Base-by-base conservation (phyloP, 495 filamentous ascomycete species). In the Penicillium ochrochloron region DNA sequence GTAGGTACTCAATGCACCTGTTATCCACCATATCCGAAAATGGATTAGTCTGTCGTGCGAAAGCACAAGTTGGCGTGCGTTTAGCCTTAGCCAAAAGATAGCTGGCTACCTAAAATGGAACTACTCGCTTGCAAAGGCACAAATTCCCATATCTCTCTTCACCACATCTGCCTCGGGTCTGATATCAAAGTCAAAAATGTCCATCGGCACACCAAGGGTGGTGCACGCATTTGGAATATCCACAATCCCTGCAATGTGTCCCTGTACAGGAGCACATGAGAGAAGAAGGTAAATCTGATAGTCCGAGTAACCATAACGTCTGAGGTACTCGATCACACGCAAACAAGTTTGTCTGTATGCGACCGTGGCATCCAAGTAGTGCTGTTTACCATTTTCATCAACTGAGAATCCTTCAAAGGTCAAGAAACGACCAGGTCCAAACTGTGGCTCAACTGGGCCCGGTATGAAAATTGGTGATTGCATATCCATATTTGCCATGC, bases 161-260 rank as follows among this genome's bases (percentile, higher is more conserved):
- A 87, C 82, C 27, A 82, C 86, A 14, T 83, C 81, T 0, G 85
- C 85, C 37, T 84, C 80, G 0, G 93, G 92, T 58, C 87, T 85
- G 64, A 97, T 93, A 75, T 97, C 93, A 74, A 98, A 96, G 72
- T 95, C 92, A 68, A 97, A 97, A 57, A 98, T 97, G 80, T 98
- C 94, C 82, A 96, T 93, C 14, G 94, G 94, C 42, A 98, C 75
- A 0, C 93, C 92, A 59, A 97, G 78, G 4, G 94, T 97, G 31
- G 93, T 96, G 73, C 94, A 97, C 0, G 93, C 92, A 74, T 89
- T 89, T 1, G 85, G 88, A 59, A 96, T 91, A 76, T 97, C 94
- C 35, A 97, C 94, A 62, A 97, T 86, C 0, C 94, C 94, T n/a
- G 92, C 94, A 61, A 98, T 85, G 76, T 97, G 93, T 3, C 94